Base-by-base conservation (phyloP, 306 rosid species). In the Alnus glutinosa region DNA sequence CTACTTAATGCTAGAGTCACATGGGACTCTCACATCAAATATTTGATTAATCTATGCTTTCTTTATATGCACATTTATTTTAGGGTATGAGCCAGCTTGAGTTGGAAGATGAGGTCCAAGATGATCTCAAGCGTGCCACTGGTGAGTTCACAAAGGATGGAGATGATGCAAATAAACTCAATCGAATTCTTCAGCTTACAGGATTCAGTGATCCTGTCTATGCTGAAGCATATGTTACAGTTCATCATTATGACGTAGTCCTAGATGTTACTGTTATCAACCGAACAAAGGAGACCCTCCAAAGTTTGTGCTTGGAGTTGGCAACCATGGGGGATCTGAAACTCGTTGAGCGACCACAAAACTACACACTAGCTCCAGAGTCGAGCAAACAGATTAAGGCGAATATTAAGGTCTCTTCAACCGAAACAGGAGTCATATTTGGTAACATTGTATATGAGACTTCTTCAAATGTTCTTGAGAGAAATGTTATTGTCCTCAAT, bases 71-170 rank as follows among this genome's bases (percentile, higher is more conserved):
- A 30, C 80, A 50, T 78, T 55, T 57, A 37, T 64, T 79, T 79
- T 84, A 96, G 99, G 99, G 99, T 76, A 96, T 96, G 98, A 96
- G 99, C 84, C 99, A 90, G 83, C 99, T 96, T 73, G 99, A 96
- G 92, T 85, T 96, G 80, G 99, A 96, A 88, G 99, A 96, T 88
- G 97, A 90, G 85, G 98, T 96, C 72, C 99, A 96, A 72, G 97
- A 96, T 66, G 99, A 96, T 89, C 98, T 93, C 73, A 96, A 96
- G 78, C 98, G 98, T 79, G 99, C 99, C 51, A 96, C 99, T 81
- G 99, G 99, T 82, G 98, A 90, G 89, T 96, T 96, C 84, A 89
- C 90, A 42, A 93, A 93, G 83, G 98, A 93, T 62, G 87, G 83
- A 14, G 96, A 93, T 89, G 99, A 93, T 80, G 97, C 92, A 34